These are phyloP conservation scores for Suillus decipiens DNA, from an alignment of 768 basidiomycete species.

Conservation along the genomic window DNA sequence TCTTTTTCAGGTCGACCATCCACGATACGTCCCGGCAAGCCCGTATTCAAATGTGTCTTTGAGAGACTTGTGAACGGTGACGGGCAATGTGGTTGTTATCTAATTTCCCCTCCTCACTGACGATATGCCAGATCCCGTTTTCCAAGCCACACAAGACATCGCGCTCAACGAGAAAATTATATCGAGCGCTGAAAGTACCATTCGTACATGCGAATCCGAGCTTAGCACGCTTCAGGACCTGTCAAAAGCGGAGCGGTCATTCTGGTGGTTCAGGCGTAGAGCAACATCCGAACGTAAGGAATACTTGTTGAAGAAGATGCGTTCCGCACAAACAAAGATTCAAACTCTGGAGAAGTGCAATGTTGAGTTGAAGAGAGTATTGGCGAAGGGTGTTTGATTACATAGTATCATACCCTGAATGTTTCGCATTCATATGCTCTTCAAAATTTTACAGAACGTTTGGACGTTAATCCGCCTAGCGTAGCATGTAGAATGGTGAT, in stretches of 20 bases:
- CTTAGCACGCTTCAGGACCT: constrained; percentile 68
- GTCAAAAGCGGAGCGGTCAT: constrained; percentile 46
- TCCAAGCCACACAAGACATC: constrained; percentile 81
- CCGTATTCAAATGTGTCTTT: constrained; percentile 86
- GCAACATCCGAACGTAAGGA: constrained; percentile 61
- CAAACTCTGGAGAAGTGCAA: constrained; percentile 74
- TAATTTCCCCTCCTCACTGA: constrained; percentile 5
- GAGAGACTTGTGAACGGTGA: constrained; percentile 76
- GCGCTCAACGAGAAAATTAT: constrained; percentile 73
- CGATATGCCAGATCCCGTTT: constrained; percentile 59
- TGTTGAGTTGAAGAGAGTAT: constrained; percentile 57
- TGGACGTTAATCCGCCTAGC: no score
- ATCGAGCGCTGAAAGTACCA: constrained; percentile 56
- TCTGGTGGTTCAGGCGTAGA: constrained; percentile 45
- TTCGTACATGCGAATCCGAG: constrained; percentile 78
- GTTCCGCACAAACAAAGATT: constrained; percentile 64
- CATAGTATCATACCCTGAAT: background rate
- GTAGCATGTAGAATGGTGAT: background rate
- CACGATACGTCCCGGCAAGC: constrained; percentile 85
- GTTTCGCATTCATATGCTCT: background rate
- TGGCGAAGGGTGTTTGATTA: constrained; percentile 42
- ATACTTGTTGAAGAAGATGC: constrained; percentile 78
- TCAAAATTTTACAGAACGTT: background rate
- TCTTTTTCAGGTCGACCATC: constrained; percentile 71
- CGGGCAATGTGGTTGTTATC: background rate